Percentiles rank a stretch among this genome's conserved stretches.
These are phyloP conservation scores for Diphasiastrum complanatum DNA, from an alignment of 83 land plant genomes.

Conservation along the genomic window DNA sequence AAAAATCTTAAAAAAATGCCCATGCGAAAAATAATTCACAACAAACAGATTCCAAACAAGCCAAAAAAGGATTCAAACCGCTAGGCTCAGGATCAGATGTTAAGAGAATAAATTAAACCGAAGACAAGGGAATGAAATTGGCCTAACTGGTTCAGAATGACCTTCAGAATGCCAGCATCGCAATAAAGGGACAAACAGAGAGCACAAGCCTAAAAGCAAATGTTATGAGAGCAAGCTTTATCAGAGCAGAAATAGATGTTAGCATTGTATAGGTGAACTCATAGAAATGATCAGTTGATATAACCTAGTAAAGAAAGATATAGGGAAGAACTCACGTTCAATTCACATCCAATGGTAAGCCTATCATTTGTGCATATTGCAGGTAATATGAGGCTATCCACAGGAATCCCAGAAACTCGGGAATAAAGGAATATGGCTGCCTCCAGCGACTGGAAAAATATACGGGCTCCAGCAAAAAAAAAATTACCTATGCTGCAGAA, in stretches of 20 bases:
- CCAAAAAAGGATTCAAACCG: no score
- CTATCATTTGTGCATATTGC: slow-evolving; percentile 93
- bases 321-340: slow-evolving; percentile 41
- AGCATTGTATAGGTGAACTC: background rate
- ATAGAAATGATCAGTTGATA: background rate
- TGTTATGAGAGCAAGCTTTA: no score
- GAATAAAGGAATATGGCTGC: slow-evolving; percentile 97
- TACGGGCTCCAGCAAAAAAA: slow-evolving; percentile 95
- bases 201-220: no score
- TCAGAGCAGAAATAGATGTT: background rate
- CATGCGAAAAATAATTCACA: no score
- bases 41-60: no score
- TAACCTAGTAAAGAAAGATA: background rate
- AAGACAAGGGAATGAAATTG: no score
- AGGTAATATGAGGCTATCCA: slow-evolving; percentile 84
- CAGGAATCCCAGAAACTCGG: slow-evolving; percentile 86
- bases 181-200: no score
- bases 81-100: no score
- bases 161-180: no score
- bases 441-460: slow-evolving; percentile 91
- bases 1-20: no score
- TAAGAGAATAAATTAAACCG: no score
- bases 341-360: slow-evolving; percentile 90
- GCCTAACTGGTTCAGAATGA: no score
- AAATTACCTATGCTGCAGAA: slow-evolving; percentile 95